Conservation (phyloP, 1,284 basidiomycete species). For the Pterulicium gracile region DNA sequence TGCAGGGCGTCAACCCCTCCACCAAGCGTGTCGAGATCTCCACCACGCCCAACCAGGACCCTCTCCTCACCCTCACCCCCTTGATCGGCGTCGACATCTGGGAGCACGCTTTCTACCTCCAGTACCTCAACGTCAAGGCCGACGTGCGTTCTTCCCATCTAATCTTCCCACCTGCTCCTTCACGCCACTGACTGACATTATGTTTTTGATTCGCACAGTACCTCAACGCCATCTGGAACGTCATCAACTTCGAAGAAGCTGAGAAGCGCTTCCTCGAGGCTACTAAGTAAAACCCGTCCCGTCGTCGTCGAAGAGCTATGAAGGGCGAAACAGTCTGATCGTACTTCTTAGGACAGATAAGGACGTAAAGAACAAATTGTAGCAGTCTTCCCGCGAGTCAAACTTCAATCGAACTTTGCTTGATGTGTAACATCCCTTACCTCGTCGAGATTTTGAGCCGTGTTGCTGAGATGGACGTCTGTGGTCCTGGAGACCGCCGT, state of each 20-base stretch:
- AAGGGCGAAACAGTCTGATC: too few species aligned
- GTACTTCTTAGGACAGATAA: too few species aligned
- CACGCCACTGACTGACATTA: conserved; percentile 1
- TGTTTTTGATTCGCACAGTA: conserved; percentile 36
- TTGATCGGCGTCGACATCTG: conserved; percentile 87
- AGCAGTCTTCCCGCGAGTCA: too few species aligned
- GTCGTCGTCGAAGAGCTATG: too few species aligned
- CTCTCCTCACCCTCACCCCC: conserved; percentile 63
- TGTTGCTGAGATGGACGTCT: too few species aligned
- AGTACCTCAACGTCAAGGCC: conserved; percentile 69
- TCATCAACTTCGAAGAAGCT: conserved; percentile 77
- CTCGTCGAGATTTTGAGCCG: too few species aligned
- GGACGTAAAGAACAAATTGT: too few species aligned
- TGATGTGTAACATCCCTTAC: too few species aligned
- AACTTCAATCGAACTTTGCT: too few species aligned
- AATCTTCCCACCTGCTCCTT: conserved; percentile 1
- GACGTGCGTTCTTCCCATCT: conserved; percentile 37
- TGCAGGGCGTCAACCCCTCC: conserved; percentile 51
- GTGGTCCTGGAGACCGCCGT: too few species aligned
- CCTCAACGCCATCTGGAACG: conserved; percentile 72
- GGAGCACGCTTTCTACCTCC: conserved; percentile 75
- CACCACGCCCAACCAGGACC: conserved; percentile 87
- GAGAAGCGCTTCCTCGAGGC: conserved; percentile 55
- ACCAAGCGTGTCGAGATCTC: conserved; percentile 61
- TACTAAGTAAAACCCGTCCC: too few species aligned